Conservation (phyloP, 2,329 filamentous ascomycete genomes). For the Aspergillus pseudonomiae region DNA sequence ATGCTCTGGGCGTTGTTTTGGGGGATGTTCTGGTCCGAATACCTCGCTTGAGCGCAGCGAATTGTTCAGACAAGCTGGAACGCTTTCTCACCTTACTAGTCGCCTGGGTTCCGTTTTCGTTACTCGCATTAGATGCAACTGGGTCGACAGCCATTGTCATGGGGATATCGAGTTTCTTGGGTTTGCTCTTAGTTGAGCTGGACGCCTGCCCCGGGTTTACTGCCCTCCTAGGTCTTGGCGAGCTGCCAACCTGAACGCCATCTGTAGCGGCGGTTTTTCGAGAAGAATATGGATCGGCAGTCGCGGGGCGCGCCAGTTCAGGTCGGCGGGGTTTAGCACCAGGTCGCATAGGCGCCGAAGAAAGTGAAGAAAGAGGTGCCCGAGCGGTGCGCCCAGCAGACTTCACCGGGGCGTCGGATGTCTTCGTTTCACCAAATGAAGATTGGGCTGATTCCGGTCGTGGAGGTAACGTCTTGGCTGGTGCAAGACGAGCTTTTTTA, state of each 20-base stretch:
- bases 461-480: slow-evolving; percentile 49
- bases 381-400: slow-evolving; percentile 37
- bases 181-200: neutral
- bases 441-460: slow-evolving; percentile 63
- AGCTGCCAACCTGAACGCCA: neutral
- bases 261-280: slow-evolving; percentile 25
- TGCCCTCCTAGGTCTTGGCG: neutral
- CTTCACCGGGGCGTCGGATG: slow-evolving; percentile 39
- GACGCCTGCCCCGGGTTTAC: neutral
- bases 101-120: neutral
- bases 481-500: slow-evolving; percentile 60
- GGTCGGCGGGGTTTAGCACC: slow-evolving; percentile 39
- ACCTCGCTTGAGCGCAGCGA: neutral
- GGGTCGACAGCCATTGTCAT: neutral
- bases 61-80: neutral
- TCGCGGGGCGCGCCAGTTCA: slow-evolving; percentile 41
- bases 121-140: neutral
- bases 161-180: neutral
- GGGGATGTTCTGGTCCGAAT: neutral
- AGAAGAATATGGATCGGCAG: slow-evolving; percentile 37
- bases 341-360: slow-evolving; percentile 62
- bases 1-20: neutral
- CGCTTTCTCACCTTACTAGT: neutral
- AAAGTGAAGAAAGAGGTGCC: slow-evolving; percentile 48
- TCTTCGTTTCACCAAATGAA: slow-evolving; percentile 48